These are phyloP conservation scores for Dactylis glomerata DNA, from an alignment of 176 grass and related monocot genomes.

Conservation along the genomic window DNA sequence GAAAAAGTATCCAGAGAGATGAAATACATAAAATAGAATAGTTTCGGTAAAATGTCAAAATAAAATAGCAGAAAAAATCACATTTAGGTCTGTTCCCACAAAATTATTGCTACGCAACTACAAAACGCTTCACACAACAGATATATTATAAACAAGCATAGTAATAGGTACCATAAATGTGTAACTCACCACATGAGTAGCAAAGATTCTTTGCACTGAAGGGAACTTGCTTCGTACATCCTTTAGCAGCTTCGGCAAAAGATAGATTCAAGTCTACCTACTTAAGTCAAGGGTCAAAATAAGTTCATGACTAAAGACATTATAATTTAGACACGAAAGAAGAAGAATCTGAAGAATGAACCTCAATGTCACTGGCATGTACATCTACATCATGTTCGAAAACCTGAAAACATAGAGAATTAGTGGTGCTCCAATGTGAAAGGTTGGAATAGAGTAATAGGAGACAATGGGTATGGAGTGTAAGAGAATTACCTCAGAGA, in stretches of 20 bases:
- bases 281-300: constrained; percentile 30
- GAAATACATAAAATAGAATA: constrained; percentile 11
- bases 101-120: constrained; percentile 8
- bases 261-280: constrained; percentile 80
- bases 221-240: constrained; percentile 64
- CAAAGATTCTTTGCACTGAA: constrained; percentile 75
- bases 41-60: constrained; percentile 12
- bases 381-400: constrained; percentile 59
- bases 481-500: constrained; percentile 68
- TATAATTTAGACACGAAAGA: constrained; percentile 20
- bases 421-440: background rate
- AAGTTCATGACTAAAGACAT: constrained; percentile 19
- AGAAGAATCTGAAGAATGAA: constrained; percentile 33
- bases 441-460: background rate
- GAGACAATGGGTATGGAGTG: background rate
- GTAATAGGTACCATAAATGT: background rate
- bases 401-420: constrained; percentile 65
- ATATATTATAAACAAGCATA: constrained; percentile 18
- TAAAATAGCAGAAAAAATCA: constrained; percentile 4
- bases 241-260: constrained; percentile 85
- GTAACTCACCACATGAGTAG: constrained; percentile 79
- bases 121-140: constrained; percentile 13
- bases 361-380: constrained; percentile 75
- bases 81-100: background rate
- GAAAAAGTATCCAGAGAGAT: background rate